Conservation (phyloP, 2,329 filamentous ascomycete genomes). For the Talaromyces sp. region DNA sequence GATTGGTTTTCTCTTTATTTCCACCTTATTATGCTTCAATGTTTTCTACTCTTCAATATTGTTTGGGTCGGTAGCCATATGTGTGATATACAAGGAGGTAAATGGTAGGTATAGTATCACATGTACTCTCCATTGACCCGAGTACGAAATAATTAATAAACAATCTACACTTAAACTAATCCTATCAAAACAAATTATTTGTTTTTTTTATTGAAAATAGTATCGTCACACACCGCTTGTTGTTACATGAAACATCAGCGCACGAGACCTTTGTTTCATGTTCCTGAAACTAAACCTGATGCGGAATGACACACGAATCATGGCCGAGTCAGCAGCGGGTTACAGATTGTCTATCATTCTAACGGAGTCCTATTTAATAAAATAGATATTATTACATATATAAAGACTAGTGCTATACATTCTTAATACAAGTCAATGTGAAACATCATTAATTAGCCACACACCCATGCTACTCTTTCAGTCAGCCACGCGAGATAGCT, state of each 20-base stretch:
- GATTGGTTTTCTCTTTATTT: not conserved
- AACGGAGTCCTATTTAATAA: no score
- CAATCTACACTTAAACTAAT: no score
- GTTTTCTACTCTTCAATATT: no score
- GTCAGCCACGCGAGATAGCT: no score
- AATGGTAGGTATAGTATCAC: no score
- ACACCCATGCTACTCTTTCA: not conserved
- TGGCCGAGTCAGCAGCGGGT: not conserved
- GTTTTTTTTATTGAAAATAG: no score
- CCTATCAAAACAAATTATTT: no score
- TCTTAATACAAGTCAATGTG: not conserved
- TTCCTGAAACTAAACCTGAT: not conserved
- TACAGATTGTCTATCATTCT: no score
- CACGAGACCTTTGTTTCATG: not conserved
- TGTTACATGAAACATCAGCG: not conserved
- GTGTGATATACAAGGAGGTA: not conserved
- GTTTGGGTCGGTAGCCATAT: no score
- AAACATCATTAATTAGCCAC: conserved; percentile 2
- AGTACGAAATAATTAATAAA: no score
- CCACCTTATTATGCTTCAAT: not conserved
- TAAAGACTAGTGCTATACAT: no score
- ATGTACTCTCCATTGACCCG: not conserved
- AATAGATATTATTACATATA: no score
- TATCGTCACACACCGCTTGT: not conserved
- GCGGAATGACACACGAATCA: not conserved